Evolutionary conservation across 2,329 filamentous ascomycete species (phyloP).

Genomic region (Sporothrix variecibatus): DNA sequence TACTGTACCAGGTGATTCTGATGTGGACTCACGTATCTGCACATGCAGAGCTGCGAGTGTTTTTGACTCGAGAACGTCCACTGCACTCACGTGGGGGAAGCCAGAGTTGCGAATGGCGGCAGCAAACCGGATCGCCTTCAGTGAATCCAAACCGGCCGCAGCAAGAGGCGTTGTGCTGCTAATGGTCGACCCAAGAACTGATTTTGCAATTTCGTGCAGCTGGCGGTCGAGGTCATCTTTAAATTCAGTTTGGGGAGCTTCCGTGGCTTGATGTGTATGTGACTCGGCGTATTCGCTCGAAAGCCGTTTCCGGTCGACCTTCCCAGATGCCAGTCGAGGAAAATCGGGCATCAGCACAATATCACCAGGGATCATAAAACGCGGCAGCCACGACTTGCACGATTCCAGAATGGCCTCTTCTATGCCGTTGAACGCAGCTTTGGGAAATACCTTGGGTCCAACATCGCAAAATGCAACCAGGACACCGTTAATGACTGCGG

Average conservation of each 20-base stretch:
- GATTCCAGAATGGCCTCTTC: conserved; percentile 53
- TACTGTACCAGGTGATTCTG: not conserved
- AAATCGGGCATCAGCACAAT: conserved; percentile 65
- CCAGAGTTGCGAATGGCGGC: conserved; percentile 62
- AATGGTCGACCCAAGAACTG: conserved; percentile 36
- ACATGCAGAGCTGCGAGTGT: conserved; percentile 40
- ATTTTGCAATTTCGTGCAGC: conserved; percentile 39
- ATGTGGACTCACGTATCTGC: conserved; percentile 24
- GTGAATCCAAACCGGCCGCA: conserved; percentile 45
- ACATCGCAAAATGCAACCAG: conserved; percentile 73
- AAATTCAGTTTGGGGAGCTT: conserved; percentile 24
- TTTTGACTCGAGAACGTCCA: conserved; percentile 62
- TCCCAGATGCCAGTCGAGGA: conserved; percentile 79
- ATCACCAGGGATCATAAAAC: conserved; percentile 80
- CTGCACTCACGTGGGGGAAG: conserved; percentile 53
- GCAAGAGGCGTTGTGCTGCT: conserved; percentile 37
- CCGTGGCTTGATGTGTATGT: not conserved
- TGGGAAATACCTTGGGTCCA: conserved; percentile 29
- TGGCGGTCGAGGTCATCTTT: conserved; percentile 39
- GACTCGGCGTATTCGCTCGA: conserved; percentile 51
- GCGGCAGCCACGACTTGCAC: conserved; percentile 75
- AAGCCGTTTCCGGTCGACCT: conserved; percentile 71
- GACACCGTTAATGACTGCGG: conserved; percentile 65
- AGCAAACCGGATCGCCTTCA: conserved; percentile 54
- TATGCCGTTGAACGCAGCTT: conserved; percentile 34